These are phyloP conservation scores for Starmerella vaccinii DNA, from an alignment of 805 yeast genomes.

Conservation along the genomic window DNA sequence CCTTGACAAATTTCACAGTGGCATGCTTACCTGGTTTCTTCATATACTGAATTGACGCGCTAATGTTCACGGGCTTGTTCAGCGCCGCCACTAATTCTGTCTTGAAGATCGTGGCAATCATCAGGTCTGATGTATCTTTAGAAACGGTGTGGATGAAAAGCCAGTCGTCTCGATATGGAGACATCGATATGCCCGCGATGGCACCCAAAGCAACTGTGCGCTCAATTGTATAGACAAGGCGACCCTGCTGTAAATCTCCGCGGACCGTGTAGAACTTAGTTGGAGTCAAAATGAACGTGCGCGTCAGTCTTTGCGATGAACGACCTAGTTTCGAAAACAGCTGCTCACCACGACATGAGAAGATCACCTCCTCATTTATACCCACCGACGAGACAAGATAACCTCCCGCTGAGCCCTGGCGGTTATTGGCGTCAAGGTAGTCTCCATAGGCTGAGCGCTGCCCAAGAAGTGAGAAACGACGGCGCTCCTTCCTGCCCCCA, in stretches of 20 bases:
- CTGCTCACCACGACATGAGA: conserved; percentile 73
- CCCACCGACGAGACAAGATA: conserved; percentile 62
- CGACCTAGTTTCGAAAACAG: conserved; percentile 83
- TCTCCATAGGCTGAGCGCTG: conserved; percentile 91
- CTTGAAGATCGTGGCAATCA: conserved; percentile 72
- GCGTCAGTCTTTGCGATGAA: conserved; percentile 67
- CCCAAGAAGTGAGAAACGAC: conserved; percentile 78
- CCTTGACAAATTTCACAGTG: conserved; percentile 56
- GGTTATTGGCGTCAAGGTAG: conserved; percentile 72
- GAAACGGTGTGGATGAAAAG: conserved; percentile 53
- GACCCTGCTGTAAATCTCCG: conserved; percentile 57
- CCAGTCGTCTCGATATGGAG: conserved; percentile 87
- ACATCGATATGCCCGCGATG: conserved; percentile 55
- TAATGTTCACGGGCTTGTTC: conserved; percentile 45
- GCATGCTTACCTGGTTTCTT: conserved; percentile 82
- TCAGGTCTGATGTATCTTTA: conserved; percentile 56
- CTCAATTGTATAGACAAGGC: conserved; percentile 52
- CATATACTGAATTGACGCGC: conserved; percentile 65
- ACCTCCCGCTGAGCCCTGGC: conserved; percentile 59
- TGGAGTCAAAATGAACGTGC: conserved; percentile 61
- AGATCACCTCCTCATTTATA: conserved; percentile 57
- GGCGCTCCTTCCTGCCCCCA: conserved; percentile 72
- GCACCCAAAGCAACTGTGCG: conserved; percentile 47
- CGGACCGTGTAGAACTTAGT: conserved; percentile 57
- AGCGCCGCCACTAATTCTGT: conserved; percentile 64